Evolutionary conservation across 2,329 filamentous ascomycete species (phyloP).

Genomic region (Amphichorda felina): DNA sequence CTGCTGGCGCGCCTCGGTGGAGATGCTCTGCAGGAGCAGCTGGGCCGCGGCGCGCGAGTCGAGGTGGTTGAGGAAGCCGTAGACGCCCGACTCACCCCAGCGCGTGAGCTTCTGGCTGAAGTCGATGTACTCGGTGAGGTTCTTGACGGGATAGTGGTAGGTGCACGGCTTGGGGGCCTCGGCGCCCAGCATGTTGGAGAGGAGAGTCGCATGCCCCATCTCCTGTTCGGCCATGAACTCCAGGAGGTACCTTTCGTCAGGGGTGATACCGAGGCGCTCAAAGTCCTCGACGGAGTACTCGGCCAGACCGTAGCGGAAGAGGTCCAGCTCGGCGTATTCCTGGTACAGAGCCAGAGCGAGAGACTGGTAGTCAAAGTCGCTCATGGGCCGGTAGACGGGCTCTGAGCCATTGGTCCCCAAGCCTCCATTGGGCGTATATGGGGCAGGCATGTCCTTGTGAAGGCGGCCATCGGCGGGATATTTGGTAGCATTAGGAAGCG

Average conservation of each 20-base stretch:
- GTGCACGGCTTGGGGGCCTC: slow-evolving; percentile 62
- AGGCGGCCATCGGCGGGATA: slow-evolving; percentile 63
- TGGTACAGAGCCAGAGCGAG: slow-evolving; percentile 65
- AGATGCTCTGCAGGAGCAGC: slow-evolving; percentile 64
- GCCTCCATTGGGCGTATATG: slow-evolving; percentile 56
- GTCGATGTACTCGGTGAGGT: slow-evolving; percentile 64
- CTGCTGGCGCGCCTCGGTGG: slow-evolving; percentile 72
- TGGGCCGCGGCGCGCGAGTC: slow-evolving; percentile 64
- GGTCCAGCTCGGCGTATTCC: slow-evolving; percentile 75
- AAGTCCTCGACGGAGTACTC: slow-evolving; percentile 61
- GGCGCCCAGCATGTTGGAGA: slow-evolving; percentile 66
- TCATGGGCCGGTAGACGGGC: slow-evolving; percentile 66
- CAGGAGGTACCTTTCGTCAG: slow-evolving; percentile 59
- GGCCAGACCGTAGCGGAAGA: slow-evolving; percentile 66
- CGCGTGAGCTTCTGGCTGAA: slow-evolving; percentile 80
- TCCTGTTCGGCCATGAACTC: slow-evolving; percentile 71
- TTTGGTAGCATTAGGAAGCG: slow-evolving; percentile 46
- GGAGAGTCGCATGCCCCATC: slow-evolving; percentile 62
- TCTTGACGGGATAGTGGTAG: slow-evolving; percentile 68
- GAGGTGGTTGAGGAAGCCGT: slow-evolving; percentile 69
- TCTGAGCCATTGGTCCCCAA: slow-evolving; percentile 66
- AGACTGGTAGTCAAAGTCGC: slow-evolving; percentile 76
- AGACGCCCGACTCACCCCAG: slow-evolving; percentile 68
- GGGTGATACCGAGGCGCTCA: slow-evolving; percentile 50
- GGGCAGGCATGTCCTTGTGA: slow-evolving; percentile 40